Evolutionary conservation across 306 rosid genomes (phyloP).

Genomic region (Benincasa hispida): DNA sequence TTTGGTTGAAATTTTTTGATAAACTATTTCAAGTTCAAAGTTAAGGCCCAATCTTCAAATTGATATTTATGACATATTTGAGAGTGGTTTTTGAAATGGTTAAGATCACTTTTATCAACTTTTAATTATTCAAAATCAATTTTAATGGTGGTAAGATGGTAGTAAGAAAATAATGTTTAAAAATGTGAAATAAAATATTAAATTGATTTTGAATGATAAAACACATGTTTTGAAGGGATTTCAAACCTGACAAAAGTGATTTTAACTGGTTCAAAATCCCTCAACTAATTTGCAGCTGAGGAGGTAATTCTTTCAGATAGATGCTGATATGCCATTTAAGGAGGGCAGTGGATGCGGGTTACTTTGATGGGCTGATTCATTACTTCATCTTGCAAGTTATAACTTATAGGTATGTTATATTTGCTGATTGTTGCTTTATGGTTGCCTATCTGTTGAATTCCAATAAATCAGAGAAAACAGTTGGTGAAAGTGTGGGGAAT

Average conservation of each 20-base stretch:
- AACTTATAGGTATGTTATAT: not conserved
- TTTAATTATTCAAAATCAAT: too few relatives aligned
- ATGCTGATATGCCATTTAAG: not conserved
- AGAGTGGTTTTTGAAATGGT: too few relatives aligned
- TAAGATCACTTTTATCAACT: too few relatives aligned
- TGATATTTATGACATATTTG: not conserved
- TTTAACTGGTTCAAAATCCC: too few relatives aligned
- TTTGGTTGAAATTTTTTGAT: constrained; percentile 8
- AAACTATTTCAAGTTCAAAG: not conserved
- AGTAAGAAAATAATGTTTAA: too few relatives aligned
- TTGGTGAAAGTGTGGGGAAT: not conserved
- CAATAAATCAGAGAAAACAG: not conserved
- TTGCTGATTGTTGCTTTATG: not conserved
- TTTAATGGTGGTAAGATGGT: too few relatives aligned
- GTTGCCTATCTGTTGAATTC: not conserved
- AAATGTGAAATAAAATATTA: too few relatives aligned
- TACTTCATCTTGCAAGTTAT: not conserved
- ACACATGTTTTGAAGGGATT: too few relatives aligned
- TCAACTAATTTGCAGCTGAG: not conserved
- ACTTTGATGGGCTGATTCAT: not conserved
- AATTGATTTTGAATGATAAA: too few relatives aligned
- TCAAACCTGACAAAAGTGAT: too few relatives aligned
- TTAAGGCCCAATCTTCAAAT: not conserved
- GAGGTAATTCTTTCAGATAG: not conserved
- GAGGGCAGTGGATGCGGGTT: not conserved